Base-by-base conservation (phyloP, 345 rosid species). In the Lenwebbia sp. region DNA sequence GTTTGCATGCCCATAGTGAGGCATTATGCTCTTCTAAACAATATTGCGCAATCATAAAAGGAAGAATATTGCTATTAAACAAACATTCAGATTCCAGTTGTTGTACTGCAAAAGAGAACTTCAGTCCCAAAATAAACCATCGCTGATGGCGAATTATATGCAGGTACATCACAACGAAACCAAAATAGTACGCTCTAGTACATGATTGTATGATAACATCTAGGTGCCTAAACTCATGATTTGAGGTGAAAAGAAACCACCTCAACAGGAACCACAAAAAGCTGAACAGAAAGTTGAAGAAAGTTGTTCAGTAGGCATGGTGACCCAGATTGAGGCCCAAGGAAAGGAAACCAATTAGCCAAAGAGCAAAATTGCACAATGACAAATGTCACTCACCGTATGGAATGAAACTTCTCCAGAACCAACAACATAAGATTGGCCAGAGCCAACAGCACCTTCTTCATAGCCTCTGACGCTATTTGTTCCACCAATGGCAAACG, bases 381-480 rank as follows among this genome's bases (percentile, higher is more conserved):
- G 47, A 19, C 81, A 70, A 19, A 70, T 19, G 81, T 37, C 40
- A 86, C 95, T 26, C 84, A 97, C 99, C 99, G 95, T 7, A 56
- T 96, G 99, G 90, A 97, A 93, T 84, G 98, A 94, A 85, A 93
- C 90, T 93, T 97, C 98, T 81, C 98, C 93, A 0, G 98, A 96
- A 84, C 99, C 97, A 86, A 95, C 96, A 53, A 91, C 92, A 89
- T 94, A 96, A 44, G 99, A 96, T 88, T 96, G 93, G 85, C 97
- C 99, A 88, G 99, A 96, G 84, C 96, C 99, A 86, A 95, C 97
- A 21, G 99, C 98, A 56, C 98, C 99, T 89, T 97, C 99, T 92
- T 97, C 97, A 84, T 97, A 97, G 83, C 99, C 99, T 91, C 99
- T 95, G 76, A 97, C 96, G 30, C 98, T 96, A 89, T 96, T 97